A percentile compares a stretch with the other conserved stretches of the same genome.
These are phyloP conservation scores for Ceratocystis huliohia DNA, from an alignment of 2,329 filamentous ascomycete species.

Conservation along the genomic window DNA sequence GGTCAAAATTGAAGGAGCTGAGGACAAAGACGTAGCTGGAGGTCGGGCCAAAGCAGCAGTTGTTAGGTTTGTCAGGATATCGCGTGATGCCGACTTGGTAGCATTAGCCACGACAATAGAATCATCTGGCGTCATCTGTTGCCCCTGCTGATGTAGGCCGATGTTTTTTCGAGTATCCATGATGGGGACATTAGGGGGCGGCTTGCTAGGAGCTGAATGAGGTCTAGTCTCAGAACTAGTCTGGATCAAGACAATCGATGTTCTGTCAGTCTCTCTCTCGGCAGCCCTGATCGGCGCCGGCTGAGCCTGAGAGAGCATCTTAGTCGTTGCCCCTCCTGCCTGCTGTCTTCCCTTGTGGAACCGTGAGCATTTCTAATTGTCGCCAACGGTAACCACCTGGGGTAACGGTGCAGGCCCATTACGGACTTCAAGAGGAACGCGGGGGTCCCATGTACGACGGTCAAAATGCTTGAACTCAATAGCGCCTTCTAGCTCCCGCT, in stretches of 20 bases:
- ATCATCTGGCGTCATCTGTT: not conserved
- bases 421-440: slow-evolving; percentile 31
- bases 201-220: not conserved
- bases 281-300: not conserved
- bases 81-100: not conserved
- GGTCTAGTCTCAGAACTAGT: not conserved
- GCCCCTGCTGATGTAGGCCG: not conserved
- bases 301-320: not conserved
- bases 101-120: not conserved
- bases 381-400: slow-evolving; percentile 23
- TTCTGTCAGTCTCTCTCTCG: not conserved
- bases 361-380: slow-evolving; percentile 16
- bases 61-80: not conserved
- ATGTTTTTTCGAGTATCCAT: not conserved
- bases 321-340: not conserved
- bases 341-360: slow-evolving; percentile 9
- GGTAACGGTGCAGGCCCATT: slow-evolving; percentile 29
- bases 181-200: not conserved
- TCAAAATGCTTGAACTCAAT: slow-evolving; percentile 42
- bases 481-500: slow-evolving; percentile 37
- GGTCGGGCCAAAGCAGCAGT: not conserved
- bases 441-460: slow-evolving; percentile 41
- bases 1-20: not conserved
- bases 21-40: not conserved
- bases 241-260: not conserved